These are phyloP conservation scores for Fusarium protoensiforme DNA, from an alignment of 2,329 filamentous ascomycete species.

Conservation along the genomic window DNA sequence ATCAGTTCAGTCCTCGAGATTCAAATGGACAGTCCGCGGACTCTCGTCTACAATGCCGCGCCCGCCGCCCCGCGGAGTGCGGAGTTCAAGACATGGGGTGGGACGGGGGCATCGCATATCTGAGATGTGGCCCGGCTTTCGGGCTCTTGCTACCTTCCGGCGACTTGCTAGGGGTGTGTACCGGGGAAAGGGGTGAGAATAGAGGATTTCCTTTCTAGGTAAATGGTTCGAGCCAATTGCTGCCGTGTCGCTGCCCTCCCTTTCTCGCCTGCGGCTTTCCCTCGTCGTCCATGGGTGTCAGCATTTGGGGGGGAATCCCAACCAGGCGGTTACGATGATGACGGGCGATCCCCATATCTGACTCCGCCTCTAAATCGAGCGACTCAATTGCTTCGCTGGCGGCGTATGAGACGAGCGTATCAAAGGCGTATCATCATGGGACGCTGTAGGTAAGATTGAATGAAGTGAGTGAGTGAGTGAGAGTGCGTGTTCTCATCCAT, in stretches of 20 bases:
- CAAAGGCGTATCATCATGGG: neutral
- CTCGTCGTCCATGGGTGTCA: neutral
- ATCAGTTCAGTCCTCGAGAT: neutral
- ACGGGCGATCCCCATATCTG: constrained; percentile 6
- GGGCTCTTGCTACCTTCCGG: constrained; percentile 43
- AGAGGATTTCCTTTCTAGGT: neutral
- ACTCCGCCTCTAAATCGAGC: neutral
- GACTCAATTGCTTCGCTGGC: neutral
- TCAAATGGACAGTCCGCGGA: constrained; percentile 18
- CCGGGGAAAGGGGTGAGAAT: neutral
- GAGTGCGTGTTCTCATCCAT: neutral
- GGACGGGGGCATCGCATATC: neutral
- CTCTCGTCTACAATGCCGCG: neutral
- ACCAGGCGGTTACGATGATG: constrained; percentile 7
- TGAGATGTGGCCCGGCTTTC: constrained; percentile 38
- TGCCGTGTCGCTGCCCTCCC: neutral
- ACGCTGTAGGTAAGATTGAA: neutral
- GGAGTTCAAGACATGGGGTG: constrained; percentile 29
- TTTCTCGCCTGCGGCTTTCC: neutral
- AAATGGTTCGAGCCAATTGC: constrained; percentile 4
- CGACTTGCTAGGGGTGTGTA: constrained; percentile 15
- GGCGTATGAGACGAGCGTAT: neutral
- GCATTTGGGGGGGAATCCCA: constrained; percentile 5
- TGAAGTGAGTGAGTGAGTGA: neutral
- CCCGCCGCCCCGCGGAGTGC: constrained; percentile 30